Conservation (phyloP, 441 rosid genomes). For the Macaranga tanarius region DNA sequence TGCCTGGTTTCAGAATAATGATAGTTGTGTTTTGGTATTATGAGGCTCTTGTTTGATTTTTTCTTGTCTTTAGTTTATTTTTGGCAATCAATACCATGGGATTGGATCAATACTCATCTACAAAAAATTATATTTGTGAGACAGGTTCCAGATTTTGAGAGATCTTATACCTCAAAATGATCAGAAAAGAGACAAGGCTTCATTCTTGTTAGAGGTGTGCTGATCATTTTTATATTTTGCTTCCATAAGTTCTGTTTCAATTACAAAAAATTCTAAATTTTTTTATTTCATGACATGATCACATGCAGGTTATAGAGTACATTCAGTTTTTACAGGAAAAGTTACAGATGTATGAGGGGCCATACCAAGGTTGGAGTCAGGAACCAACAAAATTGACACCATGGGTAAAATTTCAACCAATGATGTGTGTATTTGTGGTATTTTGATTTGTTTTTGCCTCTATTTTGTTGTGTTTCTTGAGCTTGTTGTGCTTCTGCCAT, state of each 20-base stretch:
- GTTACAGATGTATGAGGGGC: slow-evolving; percentile 60
- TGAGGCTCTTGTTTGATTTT: no score
- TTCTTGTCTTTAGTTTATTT: no score
- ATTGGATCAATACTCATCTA: slow-evolving; percentile 5
- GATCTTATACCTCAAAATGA: slow-evolving; percentile 84
- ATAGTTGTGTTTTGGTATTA: no score
- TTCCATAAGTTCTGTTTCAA: not conserved
- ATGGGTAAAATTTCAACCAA: slow-evolving; percentile 51
- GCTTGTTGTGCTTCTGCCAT: slow-evolving; percentile 13
- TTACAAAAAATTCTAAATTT: not conserved
- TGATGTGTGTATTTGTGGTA: slow-evolving; percentile 10
- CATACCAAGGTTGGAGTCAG: slow-evolving; percentile 71
- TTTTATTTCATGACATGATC: not conserved
- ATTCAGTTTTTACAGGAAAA: slow-evolving; percentile 86
- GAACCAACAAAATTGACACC: slow-evolving; percentile 69
- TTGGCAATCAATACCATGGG: no score
- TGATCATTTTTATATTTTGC: not conserved
- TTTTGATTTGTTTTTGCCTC: slow-evolving; percentile 10
- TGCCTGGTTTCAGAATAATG: no score
- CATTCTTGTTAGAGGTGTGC: slow-evolving; percentile 85
- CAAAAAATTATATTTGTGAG: slow-evolving; percentile 22
- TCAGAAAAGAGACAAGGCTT: slow-evolving; percentile 95
- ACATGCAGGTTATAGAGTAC: slow-evolving; percentile 84
- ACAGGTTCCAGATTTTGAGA: slow-evolving; percentile 91
- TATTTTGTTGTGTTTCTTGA: not conserved